Evolutionary conservation across 2,329 filamentous ascomycete genomes (phyloP).

Genomic region (Geosmithia morbida): DNA sequence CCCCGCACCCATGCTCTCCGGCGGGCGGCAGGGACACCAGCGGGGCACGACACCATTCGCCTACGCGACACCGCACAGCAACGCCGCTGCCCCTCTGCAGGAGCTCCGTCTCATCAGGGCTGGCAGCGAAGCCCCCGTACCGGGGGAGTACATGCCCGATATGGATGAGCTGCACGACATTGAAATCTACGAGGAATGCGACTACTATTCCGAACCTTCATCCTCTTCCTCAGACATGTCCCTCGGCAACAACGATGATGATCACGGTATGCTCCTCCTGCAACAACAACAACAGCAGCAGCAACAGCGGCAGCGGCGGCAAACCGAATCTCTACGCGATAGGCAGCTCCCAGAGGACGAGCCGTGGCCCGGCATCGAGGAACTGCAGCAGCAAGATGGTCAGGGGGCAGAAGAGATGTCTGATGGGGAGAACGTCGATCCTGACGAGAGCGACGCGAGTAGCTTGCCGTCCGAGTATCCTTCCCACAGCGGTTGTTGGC

Average conservation of each 20-base stretch:
- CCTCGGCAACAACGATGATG: background rate
- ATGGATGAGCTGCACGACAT: constrained; percentile 20
- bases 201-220: constrained; percentile 7
- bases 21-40: constrained; percentile 19
- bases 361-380: constrained; percentile 42
- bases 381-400: constrained; percentile 16
- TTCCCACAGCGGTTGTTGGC: constrained; percentile 31
- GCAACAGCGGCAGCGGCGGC: background rate
- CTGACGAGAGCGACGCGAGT: constrained; percentile 23
- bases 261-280: no score
- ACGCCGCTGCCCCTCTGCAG: constrained; percentile 26
- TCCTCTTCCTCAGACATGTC: background rate
- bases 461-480: constrained; percentile 43
- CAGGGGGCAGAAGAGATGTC: constrained; percentile 11
- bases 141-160: constrained; percentile 16
- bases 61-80: constrained; percentile 66
- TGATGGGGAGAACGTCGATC: constrained; percentile 37
- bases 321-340: background rate
- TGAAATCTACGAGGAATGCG: constrained; percentile 17
- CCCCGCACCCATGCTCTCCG: constrained; percentile 20
- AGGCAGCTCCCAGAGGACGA: constrained; percentile 33
- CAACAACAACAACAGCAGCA: background rate
- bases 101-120: constrained; percentile 19
- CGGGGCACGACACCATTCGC: constrained; percentile 43
- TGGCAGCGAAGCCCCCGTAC: constrained; percentile 13